Conservation (phyloP, 2,329 filamentous ascomycete species). For the Camillea tinctor region DNA sequence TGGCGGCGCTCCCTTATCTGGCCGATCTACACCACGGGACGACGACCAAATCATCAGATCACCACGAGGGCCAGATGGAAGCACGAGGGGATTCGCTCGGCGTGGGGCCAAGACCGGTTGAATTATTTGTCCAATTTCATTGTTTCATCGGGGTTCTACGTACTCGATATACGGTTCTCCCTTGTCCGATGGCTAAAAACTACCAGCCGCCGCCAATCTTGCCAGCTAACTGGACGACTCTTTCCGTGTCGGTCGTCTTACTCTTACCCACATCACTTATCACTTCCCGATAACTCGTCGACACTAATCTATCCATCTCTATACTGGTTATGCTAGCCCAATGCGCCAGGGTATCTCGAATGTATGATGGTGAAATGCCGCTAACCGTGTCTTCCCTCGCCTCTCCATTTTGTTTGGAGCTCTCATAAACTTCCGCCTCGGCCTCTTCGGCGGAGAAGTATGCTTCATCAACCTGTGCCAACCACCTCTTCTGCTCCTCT, state of each 20-base stretch:
- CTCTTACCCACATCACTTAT: slow-evolving; percentile 92
- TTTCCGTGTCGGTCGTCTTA: slow-evolving; percentile 67
- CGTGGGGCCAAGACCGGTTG: slow-evolving; percentile 57
- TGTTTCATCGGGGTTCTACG: slow-evolving; percentile 23
- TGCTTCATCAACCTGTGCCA: slow-evolving; percentile 79
- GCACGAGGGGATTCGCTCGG: slow-evolving; percentile 68
- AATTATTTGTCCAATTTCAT: slow-evolving; percentile 28
- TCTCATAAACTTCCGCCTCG: slow-evolving; percentile 31
- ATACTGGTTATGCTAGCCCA: slow-evolving; percentile 76
- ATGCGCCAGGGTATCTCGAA: slow-evolving; percentile 68
- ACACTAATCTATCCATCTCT: slow-evolving; percentile 68
- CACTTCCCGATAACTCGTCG: slow-evolving; percentile 88
- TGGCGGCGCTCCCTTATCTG: slow-evolving; percentile 35
- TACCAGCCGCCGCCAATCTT: slow-evolving; percentile 95
- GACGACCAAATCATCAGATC: slow-evolving; percentile 68
- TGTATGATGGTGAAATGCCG: slow-evolving; percentile 63
- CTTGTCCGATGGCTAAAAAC: slow-evolving; percentile 5
- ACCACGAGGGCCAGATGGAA: slow-evolving; percentile 76
- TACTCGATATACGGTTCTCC: background rate
- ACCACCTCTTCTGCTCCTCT: slow-evolving; percentile 82
- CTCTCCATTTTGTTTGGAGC: slow-evolving; percentile 27
- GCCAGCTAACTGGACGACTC: slow-evolving; percentile 83
- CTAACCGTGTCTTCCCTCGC: slow-evolving; percentile 48
- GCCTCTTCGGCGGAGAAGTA: slow-evolving; percentile 76
- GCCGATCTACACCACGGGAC: slow-evolving; percentile 50